phyloP scores from a whole-genome alignment of 306 rosid species.

The Psophocarpus tetragonolobus region DNA sequence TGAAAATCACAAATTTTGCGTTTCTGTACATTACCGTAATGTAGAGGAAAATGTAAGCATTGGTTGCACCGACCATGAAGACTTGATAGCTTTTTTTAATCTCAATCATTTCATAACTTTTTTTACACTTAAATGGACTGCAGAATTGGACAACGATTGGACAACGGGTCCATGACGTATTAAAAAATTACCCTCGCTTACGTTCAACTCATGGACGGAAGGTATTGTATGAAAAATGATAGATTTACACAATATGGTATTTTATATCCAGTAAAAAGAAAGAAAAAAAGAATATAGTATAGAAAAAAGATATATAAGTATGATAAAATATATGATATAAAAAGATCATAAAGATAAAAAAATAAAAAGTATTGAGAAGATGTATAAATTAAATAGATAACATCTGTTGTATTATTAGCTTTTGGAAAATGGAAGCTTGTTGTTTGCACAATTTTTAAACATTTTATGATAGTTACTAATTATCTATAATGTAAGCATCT shows the following conservation, averaged over 20 bases:
- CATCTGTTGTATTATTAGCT: background rate
- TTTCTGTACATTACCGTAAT: constrained; percentile 94
- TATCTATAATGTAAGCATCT: background rate
- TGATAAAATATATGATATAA: no score
- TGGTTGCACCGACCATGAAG: background rate
- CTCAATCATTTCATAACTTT: background rate
- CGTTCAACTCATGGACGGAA: constrained; percentile 90
- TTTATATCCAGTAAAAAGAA: no score
- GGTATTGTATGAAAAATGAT: no score
- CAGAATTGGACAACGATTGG: constrained; percentile 86
- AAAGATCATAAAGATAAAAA: no score
- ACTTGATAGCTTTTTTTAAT: background rate
- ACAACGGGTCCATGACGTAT: constrained; percentile 80
- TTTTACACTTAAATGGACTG: constrained; percentile 8
- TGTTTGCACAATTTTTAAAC: background rate
- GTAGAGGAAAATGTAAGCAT: constrained; percentile 76
- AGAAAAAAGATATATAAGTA: no score
- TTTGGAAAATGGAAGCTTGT: background rate
- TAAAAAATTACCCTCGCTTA: constrained; percentile 77
- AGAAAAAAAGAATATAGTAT: no score
- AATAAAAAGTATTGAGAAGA: no score
- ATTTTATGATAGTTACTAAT: background rate
- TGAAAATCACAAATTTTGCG: constrained; percentile 94
- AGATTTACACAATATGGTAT: no score
- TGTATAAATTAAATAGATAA: no score